phyloP scores from a whole-genome alignment of 768 basidiomycete genomes.

The Hydnomerulius pinastri region DNA sequence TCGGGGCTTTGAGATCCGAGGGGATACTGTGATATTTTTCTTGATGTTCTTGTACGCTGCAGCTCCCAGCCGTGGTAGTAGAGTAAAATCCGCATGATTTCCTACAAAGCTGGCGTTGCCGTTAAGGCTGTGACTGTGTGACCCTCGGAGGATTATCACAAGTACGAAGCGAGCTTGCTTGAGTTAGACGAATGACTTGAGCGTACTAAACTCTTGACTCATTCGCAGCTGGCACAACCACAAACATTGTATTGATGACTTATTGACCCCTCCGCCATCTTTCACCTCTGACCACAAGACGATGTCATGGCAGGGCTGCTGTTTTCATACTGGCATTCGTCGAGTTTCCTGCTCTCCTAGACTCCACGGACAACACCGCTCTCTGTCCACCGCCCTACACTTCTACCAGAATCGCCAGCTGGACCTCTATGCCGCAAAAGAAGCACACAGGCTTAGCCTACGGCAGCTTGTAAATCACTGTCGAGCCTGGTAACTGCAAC shows the following conservation, averaged over 20 bases:
- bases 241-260: slow-evolving; percentile 3
- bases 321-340: slow-evolving; percentile 7
- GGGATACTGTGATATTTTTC: slow-evolving; percentile 51
- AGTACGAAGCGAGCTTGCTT: no score
- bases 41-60: background rate
- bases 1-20: slow-evolving; percentile 74
- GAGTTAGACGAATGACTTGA: background rate
- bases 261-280: background rate
- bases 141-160: background rate
- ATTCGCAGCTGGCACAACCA: background rate
- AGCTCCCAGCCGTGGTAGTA: background rate
- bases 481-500: slow-evolving; percentile 4
- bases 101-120: no score
- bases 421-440: slow-evolving; percentile 75
- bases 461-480: slow-evolving; percentile 66
- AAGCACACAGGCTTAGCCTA: slow-evolving; percentile 71
- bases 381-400: slow-evolving; percentile 46
- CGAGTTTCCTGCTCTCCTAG: background rate
- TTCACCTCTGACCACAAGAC: slow-evolving; percentile 9
- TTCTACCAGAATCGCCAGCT: slow-evolving; percentile 86
- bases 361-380: slow-evolving; percentile 21
- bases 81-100: no score
- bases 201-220: background rate
- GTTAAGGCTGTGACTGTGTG: background rate
- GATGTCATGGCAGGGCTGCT: slow-evolving; percentile 28